phyloP scores from a whole-genome alignment of 2,329 filamentous ascomycete genomes.

The Penicillium sp. region DNA sequence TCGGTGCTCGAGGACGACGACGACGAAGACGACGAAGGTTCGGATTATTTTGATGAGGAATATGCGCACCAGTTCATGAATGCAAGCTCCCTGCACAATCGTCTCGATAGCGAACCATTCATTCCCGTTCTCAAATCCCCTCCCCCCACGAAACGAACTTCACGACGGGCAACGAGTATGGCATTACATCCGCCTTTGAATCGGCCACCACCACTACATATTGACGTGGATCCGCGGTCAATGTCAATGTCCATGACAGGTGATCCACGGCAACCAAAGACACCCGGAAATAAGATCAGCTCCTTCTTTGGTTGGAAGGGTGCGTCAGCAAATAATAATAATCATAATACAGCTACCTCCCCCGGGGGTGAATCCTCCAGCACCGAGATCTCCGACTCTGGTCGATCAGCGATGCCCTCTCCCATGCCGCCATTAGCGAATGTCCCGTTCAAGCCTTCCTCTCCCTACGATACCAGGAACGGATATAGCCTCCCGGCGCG shows the following conservation, averaged over 20 bases:
- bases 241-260: conserved; percentile 37
- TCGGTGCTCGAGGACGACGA: conserved; percentile 28
- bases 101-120: conserved; percentile 44
- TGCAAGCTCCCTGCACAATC: conserved; percentile 39
- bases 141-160: conserved; percentile 47
- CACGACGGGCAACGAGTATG: conserved; percentile 42
- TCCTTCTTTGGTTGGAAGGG: conserved; percentile 66
- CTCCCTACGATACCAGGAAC: conserved; percentile 52
- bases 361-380: conserved; percentile 57
- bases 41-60: conserved; percentile 27
- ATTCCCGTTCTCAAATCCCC: conserved; percentile 67
- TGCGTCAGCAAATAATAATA: conserved; percentile 5
- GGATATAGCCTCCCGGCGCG: conserved; percentile 45
- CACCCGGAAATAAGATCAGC: conserved; percentile 56
- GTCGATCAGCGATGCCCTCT: conserved; percentile 57
- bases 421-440: conserved; percentile 44
- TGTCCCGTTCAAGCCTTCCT: conserved; percentile 38
- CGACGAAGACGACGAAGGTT: conserved; percentile 26
- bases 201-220: conserved; percentile 44
- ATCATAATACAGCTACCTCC: conserved; percentile 41
- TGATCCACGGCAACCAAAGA: conserved; percentile 46
- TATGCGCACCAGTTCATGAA: conserved; percentile 34
- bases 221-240: conserved; percentile 39
- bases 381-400: conserved; percentile 60
- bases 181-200: conserved; percentile 42